These are phyloP conservation scores for Bromus sterilis DNA, from an alignment of 176 grass and related monocot species.

Conservation along the genomic window DNA sequence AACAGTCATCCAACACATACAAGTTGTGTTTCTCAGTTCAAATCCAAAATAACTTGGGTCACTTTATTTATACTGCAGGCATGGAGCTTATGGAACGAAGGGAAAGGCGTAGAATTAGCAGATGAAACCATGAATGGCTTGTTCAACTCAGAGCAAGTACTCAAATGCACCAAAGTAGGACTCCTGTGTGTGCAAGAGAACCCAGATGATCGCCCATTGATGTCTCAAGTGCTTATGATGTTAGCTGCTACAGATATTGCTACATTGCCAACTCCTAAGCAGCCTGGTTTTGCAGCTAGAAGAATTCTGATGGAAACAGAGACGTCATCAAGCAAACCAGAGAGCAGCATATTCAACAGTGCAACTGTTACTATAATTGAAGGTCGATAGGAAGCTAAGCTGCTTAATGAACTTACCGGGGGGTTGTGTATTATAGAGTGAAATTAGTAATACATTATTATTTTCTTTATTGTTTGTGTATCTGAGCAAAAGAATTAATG, in stretches of 20 bases:
- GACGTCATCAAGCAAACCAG: constrained; percentile 46
- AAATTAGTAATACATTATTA: not conserved
- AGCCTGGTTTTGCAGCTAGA: constrained; percentile 50
- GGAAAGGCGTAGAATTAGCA: constrained; percentile 36
- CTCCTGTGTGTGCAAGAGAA: constrained; percentile 59
- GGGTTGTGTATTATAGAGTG: constrained; percentile 5
- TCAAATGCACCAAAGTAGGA: constrained; percentile 41
- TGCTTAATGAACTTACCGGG: not conserved
- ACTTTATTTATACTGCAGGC: constrained; percentile 13
- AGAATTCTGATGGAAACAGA: constrained; percentile 35
- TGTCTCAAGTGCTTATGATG: constrained; percentile 58
- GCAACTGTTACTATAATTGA: constrained; percentile 44
- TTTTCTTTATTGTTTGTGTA: not conserved
- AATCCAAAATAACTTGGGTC: not conserved
- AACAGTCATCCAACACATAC: constrained; percentile 5
- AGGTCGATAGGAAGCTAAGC: constrained; percentile 30
- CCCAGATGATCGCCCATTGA: constrained; percentile 53
- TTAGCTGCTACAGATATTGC: constrained; percentile 29
- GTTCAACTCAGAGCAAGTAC: constrained; percentile 36
- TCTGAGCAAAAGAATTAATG: constrained; percentile 4
- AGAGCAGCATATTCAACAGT: constrained; percentile 19
- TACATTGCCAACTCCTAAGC: constrained; percentile 48
- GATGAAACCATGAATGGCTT: constrained; percentile 48
- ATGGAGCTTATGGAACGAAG: constrained; percentile 65
- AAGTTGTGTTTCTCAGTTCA: not conserved